phyloP scores from a whole-genome alignment of 768 basidiomycete species.

The Termitomyces sp. region DNA sequence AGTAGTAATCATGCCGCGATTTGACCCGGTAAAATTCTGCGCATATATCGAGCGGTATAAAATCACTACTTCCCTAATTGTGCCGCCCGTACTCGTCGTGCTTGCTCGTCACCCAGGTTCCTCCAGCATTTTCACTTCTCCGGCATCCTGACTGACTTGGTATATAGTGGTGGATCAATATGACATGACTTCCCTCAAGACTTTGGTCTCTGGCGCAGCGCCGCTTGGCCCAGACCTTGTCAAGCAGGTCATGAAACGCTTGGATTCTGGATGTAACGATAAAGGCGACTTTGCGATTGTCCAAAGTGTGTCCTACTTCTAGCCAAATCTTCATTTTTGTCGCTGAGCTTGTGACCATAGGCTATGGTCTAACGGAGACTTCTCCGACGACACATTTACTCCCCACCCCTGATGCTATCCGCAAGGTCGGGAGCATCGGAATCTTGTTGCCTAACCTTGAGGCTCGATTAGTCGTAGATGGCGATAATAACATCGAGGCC shows the following conservation, averaged over 20 bases:
- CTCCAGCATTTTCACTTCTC: slow-evolving; percentile 16
- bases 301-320: slow-evolving; percentile 42
- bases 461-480: slow-evolving; percentile 66
- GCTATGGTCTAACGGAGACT: slow-evolving; percentile 82
- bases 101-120: slow-evolving; percentile 67
- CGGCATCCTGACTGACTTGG: background rate
- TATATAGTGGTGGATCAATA: slow-evolving; percentile 58
- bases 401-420: slow-evolving; percentile 36
- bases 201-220: slow-evolving; percentile 75
- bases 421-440: slow-evolving; percentile 71
- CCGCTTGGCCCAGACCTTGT: slow-evolving; percentile 69
- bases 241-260: slow-evolving; percentile 40
- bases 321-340: background rate
- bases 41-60: slow-evolving; percentile 62
- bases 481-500: slow-evolving; percentile 50
- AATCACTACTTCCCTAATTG: slow-evolving; percentile 57
- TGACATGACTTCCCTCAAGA: slow-evolving; percentile 59
- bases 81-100: slow-evolving; percentile 80
- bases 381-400: slow-evolving; percentile 69
- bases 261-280: slow-evolving; percentile 35
- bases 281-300: slow-evolving; percentile 40
- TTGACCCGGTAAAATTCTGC: slow-evolving; percentile 71
- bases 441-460: slow-evolving; percentile 73
- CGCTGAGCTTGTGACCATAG: slow-evolving; percentile 28
- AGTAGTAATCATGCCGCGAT: slow-evolving; percentile 60